A percentile compares a stretch with the other conserved stretches of the same genome.
phyloP scores from a whole-genome alignment of 495 filamentous ascomycete species.

The Penicillium verhagenii region DNA sequence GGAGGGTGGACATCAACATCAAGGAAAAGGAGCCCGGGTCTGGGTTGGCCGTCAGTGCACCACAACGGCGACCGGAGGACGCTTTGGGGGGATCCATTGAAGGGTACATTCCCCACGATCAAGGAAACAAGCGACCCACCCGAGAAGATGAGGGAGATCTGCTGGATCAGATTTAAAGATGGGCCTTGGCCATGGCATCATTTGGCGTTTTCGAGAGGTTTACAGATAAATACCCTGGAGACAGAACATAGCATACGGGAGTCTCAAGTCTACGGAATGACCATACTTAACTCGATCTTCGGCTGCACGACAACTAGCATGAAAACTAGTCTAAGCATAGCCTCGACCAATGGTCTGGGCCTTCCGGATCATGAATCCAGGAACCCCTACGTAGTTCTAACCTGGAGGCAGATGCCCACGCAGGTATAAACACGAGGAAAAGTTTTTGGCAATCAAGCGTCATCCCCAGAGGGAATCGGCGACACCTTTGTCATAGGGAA shows the following conservation, averaged over 20 bases:
- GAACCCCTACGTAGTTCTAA: conserved; percentile 23
- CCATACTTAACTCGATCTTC: conserved; percentile 4
- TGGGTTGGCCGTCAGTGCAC: conserved; percentile 19
- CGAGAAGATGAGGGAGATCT: conserved; percentile 31
- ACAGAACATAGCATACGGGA: conserved; percentile 18
- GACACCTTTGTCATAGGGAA: conserved; percentile 75
- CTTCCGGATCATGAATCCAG: conserved; percentile 8
- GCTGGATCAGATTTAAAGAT: conserved; percentile 35
- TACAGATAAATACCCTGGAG: conserved; percentile 23
- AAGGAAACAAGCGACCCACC: conserved; percentile 8
- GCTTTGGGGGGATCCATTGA: conserved; percentile 44
- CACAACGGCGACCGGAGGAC: conserved; percentile 37
- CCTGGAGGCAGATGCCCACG: conserved; percentile 4
- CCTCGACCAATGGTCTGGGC: conserved; percentile 14
- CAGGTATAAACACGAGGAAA: conserved; percentile 34
- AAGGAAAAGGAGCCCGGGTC: conserved; percentile 35
- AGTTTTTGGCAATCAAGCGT: conserved; percentile 89
- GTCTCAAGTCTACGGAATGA: conserved; percentile 17
- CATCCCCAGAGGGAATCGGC: conserved; percentile 73
- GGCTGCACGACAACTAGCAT: not conserved
- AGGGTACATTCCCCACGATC: conserved; percentile 40
- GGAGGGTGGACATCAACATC: conserved; percentile 39
- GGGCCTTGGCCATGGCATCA: conserved; percentile 8
- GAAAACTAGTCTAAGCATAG: conserved; percentile 2
- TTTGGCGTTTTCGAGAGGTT: conserved; percentile 12